Evolutionary conservation across 306 rosid genomes (phyloP).

Genomic region (Glycine latifolia): DNA sequence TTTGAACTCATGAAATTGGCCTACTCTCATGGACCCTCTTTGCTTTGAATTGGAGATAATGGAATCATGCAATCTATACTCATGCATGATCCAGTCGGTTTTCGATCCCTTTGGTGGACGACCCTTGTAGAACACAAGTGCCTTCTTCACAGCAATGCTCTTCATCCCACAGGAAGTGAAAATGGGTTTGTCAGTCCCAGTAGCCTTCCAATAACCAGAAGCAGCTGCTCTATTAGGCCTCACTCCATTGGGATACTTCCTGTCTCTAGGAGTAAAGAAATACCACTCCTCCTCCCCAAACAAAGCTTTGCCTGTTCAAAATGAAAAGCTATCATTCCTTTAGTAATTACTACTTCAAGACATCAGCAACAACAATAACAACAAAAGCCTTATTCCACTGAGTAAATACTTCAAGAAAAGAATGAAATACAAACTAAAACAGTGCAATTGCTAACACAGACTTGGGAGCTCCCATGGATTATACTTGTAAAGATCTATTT

Average conservation of each 20-base stretch:
- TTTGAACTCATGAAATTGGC: constrained; percentile 43
- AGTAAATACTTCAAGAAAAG: neutral
- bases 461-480: constrained; percentile 83
- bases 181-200: constrained; percentile 79
- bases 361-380: neutral
- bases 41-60: constrained; percentile 50
- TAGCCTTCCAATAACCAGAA: constrained; percentile 82
- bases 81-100: constrained; percentile 84
- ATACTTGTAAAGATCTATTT: constrained; percentile 71
- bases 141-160: constrained; percentile 78
- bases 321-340: constrained; percentile 24
- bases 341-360: neutral
- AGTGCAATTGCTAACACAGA: constrained; percentile 38
- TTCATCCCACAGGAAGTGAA: constrained; percentile 66
- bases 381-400: neutral
- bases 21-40: constrained; percentile 73
- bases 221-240: constrained; percentile 87
- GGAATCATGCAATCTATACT: constrained; percentile 72
- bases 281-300: constrained; percentile 83
- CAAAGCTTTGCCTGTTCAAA: constrained; percentile 53
- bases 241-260: constrained; percentile 82
- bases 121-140: constrained; percentile 76
- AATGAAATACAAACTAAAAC: constrained; percentile 2
- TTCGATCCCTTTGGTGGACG: constrained; percentile 79
- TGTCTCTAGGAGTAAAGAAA: constrained; percentile 78